These are phyloP conservation scores for Cucurbitaria berberidis DNA, from an alignment of 2,329 filamentous ascomycete genomes.

Conservation along the genomic window DNA sequence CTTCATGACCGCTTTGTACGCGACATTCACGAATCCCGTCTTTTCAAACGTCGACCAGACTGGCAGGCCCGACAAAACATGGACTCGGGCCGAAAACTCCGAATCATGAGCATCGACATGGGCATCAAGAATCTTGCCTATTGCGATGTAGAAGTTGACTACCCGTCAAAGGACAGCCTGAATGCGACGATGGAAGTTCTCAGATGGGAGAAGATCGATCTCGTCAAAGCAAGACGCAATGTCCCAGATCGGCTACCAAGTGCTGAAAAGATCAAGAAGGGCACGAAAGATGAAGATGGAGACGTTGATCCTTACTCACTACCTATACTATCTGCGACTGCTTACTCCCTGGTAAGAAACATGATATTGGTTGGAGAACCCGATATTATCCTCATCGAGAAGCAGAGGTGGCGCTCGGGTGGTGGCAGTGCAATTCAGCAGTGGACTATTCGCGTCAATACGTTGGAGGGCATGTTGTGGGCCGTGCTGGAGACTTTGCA, in stretches of 20 bases:
- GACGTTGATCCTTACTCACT: constrained; percentile 58
- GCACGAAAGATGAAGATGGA: constrained; percentile 3
- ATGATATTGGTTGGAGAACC: constrained; percentile 62
- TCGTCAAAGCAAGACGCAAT: constrained; percentile 14
- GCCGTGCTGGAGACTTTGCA: constrained; percentile 55
- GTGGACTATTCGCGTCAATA: constrained; percentile 84
- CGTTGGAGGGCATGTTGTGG: constrained; percentile 82
- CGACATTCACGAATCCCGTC: constrained; percentile 33
- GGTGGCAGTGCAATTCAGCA: constrained; percentile 71
- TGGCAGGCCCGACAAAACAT: not conserved
- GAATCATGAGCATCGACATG: constrained; percentile 81
- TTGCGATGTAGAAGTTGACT: constrained; percentile 62
- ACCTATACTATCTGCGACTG: constrained; percentile 59
- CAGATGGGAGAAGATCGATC: constrained; percentile 42
- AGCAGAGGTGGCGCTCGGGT: constrained; percentile 69
- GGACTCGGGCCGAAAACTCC: constrained; percentile 32
- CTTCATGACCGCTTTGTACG: constrained; percentile 60
- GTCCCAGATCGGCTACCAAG: not conserved
- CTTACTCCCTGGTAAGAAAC: constrained; percentile 60
- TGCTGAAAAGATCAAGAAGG: not conserved
- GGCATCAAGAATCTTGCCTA: constrained; percentile 82
- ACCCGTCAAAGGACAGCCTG: constrained; percentile 1
- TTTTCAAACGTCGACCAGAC: constrained; percentile 3
- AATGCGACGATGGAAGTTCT: constrained; percentile 32
- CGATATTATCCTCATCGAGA: constrained; percentile 73